Percentiles rank a stretch among this genome's conserved stretches.
These are phyloP conservation scores for Smallanthus sonchifolius DNA, from an alignment of 129 eudicot species.

Conservation along the genomic window DNA sequence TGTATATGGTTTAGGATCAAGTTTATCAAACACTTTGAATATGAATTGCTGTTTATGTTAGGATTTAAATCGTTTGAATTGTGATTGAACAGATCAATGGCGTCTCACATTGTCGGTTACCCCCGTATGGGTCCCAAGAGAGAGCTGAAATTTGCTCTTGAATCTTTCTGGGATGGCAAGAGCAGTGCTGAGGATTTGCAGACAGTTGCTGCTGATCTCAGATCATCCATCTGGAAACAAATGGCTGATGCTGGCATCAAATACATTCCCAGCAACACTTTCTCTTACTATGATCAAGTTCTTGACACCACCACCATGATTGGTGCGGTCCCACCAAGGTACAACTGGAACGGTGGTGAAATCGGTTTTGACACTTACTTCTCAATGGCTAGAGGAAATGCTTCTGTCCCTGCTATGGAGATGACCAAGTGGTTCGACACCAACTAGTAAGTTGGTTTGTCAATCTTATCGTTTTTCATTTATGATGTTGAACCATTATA, in stretches of 20 bases:
- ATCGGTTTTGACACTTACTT: conserved; percentile 90
- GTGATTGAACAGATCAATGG: conserved; percentile 61
- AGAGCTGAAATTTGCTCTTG: conserved; percentile 96
- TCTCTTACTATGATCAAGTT: conserved; percentile 91
- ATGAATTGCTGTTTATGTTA: not conserved
- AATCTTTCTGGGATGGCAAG: conserved; percentile 99
- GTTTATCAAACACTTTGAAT: not conserved
- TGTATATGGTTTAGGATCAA: not conserved
- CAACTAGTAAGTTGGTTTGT: conserved; percentile 80
- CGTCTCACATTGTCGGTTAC: conserved; percentile 96
- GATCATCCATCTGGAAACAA: conserved; percentile 96
- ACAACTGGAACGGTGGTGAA: conserved; percentile 95
- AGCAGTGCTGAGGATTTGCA: conserved; percentile 89
- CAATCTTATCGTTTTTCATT: not conserved
- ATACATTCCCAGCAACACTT: conserved; percentile 97
- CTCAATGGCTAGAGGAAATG: conserved; percentile 99
- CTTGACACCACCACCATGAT: conserved; percentile 96
- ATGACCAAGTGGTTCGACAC: conserved; percentile 99
- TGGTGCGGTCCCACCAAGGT: conserved; percentile 92
- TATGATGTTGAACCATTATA: not conserved
- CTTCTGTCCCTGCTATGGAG: conserved; percentile 99
- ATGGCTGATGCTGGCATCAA: conserved; percentile 92
- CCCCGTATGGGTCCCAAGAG: conserved; percentile 99
- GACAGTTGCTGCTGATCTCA: conserved; percentile 84
- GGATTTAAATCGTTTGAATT: not conserved